These are phyloP conservation scores for Stephanodiscus triporus DNA, from an alignment of 108 stramenopile species.

Conservation along the genomic window DNA sequence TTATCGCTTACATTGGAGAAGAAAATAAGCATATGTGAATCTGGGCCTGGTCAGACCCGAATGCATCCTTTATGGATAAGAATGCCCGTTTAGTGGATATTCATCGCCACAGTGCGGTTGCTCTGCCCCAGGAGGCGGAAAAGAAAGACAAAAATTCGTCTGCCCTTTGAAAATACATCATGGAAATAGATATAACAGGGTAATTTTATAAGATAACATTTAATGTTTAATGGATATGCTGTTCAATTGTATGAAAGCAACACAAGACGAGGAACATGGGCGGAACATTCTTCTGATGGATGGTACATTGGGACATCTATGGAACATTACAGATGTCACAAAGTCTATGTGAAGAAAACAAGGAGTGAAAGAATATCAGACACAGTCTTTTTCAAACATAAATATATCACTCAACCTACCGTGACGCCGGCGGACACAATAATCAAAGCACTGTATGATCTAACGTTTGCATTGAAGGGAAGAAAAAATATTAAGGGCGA, in stretches of 20 bases:
- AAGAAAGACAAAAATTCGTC: no score
- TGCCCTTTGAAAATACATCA: no score
- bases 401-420: slow-evolving; percentile 1
- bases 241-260: not conserved
- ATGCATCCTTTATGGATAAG: no score
- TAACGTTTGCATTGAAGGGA: not conserved
- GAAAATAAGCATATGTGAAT: no score
- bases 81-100: no score
- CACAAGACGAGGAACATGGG: not conserved
- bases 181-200: no score
- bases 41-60: no score
- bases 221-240: no score
- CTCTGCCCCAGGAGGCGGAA: no score
- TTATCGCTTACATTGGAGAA: no score
- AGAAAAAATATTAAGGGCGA: not conserved
- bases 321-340: not conserved
- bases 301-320: not conserved
- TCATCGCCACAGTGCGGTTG: no score
- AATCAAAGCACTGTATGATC: not conserved
- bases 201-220: no score
- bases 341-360: not conserved
- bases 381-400: slow-evolving; percentile 3
- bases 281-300: not conserved
- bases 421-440: not conserved
- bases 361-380: not conserved